These are phyloP conservation scores for Durusdinium trenchii DNA, from an alignment of 73 alveolate genomes.

Conservation along the genomic window DNA sequence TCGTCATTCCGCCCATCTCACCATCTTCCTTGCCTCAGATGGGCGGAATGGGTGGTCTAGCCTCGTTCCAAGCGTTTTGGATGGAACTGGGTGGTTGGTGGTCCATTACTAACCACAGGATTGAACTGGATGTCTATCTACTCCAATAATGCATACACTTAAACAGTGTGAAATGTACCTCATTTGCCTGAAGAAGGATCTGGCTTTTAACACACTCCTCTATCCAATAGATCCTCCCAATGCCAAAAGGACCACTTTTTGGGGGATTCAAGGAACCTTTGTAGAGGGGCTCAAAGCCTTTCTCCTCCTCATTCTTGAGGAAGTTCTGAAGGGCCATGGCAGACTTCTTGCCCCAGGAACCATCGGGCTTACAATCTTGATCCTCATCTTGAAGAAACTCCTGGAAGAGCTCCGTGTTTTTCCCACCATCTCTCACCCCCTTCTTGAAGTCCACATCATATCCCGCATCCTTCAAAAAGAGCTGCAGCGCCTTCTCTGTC, in stretches of 20 bases:
- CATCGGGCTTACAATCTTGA: slow-evolving; percentile 73
- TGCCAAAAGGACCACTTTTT: neutral
- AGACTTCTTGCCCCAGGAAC: slow-evolving; percentile 76
- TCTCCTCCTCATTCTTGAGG: slow-evolving; percentile 17
- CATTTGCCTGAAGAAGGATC: too few relatives aligned
- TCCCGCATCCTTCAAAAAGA: slow-evolving; percentile 64
- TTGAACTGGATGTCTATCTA: too few relatives aligned
- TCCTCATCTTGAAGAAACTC: slow-evolving; percentile 73
- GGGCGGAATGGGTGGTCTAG: neutral
- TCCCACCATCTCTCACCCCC: slow-evolving; percentile 57
- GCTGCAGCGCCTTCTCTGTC: slow-evolving; percentile 82
- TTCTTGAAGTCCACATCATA: slow-evolving; percentile 78
- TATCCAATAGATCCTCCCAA: neutral
- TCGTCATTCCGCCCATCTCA: slow-evolving; percentile 62
- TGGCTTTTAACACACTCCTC: neutral
- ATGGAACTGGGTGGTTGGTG: too few relatives aligned
- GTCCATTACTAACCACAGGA: too few relatives aligned
- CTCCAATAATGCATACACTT: too few relatives aligned
- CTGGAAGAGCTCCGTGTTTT: slow-evolving; percentile 86
- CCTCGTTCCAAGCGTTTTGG: too few relatives aligned
- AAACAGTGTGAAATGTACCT: too few relatives aligned
- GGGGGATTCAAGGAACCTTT: slow-evolving; percentile 1
- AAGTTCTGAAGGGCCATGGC: slow-evolving; percentile 79
- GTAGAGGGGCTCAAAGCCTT: neutral
- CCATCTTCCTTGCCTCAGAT: slow-evolving; percentile 48